phyloP scores from a whole-genome alignment of 2,329 filamentous ascomycete genomes.

The Calonectria pseudoturangicola region DNA sequence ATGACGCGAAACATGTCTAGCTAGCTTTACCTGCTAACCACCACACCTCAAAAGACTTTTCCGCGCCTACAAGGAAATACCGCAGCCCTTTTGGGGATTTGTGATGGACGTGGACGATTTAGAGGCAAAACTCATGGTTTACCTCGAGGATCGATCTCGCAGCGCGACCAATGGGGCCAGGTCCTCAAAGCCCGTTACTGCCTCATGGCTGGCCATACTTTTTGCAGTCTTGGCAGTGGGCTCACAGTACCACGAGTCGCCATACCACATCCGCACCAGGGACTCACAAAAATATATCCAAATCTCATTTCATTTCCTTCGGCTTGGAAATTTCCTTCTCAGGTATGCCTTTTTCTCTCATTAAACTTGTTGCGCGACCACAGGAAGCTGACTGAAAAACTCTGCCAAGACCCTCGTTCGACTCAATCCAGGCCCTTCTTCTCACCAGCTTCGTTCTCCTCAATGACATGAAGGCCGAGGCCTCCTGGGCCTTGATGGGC shows the following conservation, averaged over 20 bases:
- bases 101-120: constrained; percentile 80
- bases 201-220: constrained; percentile 79
- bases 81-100: constrained; percentile 81
- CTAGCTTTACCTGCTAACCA: constrained; percentile 31
- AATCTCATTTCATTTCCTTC: constrained; percentile 79
- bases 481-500: constrained; percentile 79
- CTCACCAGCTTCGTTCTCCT: constrained; percentile 78
- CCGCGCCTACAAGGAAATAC: constrained; percentile 79
- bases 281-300: constrained; percentile 78
- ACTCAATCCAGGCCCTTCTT: constrained; percentile 79
- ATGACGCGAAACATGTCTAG: not conserved
- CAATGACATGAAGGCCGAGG: constrained; percentile 82
- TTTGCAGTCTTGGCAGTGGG: constrained; percentile 80
- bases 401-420: constrained; percentile 73
- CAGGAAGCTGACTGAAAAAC: constrained; percentile 32
- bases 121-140: constrained; percentile 78
- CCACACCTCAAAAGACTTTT: constrained; percentile 69
- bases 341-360: constrained; percentile 61
- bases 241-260: constrained; percentile 79
- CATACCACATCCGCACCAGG: constrained; percentile 76
- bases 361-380: not conserved
- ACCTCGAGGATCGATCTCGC: constrained; percentile 78
- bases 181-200: constrained; percentile 72
- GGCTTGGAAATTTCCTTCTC: constrained; percentile 78
- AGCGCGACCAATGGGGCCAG: constrained; percentile 69